These are phyloP conservation scores for Pichia heedii DNA, from an alignment of 805 yeast species.

Conservation along the genomic window DNA sequence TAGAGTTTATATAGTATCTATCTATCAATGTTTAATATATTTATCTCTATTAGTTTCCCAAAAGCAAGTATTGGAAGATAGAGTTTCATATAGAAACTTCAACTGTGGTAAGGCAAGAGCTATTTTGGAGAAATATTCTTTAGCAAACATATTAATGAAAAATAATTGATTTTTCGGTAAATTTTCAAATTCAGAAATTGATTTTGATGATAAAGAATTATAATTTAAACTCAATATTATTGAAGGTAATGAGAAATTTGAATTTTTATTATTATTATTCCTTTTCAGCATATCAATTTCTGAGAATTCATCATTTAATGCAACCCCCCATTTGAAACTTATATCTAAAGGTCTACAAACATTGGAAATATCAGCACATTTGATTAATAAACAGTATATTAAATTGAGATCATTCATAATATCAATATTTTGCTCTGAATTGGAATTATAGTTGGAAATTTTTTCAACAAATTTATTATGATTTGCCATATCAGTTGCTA, in stretches of 20 bases:
- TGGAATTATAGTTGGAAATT: conserved; percentile 24
- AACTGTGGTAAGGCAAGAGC: conserved; percentile 53
- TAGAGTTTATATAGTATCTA: no score
- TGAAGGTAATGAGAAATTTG: conserved; percentile 2
- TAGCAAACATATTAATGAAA: conserved; percentile 77
- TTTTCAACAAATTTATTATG: conserved; percentile 64
- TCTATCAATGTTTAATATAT: neutral
- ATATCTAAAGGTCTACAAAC: conserved; percentile 73
- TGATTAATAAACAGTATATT: conserved; percentile 62
- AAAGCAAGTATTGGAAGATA: conserved; percentile 43
- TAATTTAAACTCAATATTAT: neutral
- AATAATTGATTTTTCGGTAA: conserved; percentile 70
- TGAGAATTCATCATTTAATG: conserved; percentile 67
- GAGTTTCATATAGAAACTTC: conserved; percentile 44
- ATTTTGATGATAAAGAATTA: conserved; percentile 10
- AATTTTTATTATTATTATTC: neutral
- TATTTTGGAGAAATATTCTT: conserved; percentile 60
- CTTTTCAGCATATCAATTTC: conserved; percentile 52
- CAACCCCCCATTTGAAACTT: conserved; percentile 79
- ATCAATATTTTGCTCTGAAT: conserved; percentile 18
- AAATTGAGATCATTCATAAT: conserved; percentile 27
- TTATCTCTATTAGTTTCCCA: conserved; percentile 34
- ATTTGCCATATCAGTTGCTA: conserved; percentile 89
- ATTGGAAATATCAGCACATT: conserved; percentile 94
- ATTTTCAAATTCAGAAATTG: conserved; percentile 33